Evolutionary conservation across 768 basidiomycete species (phyloP).

Genomic region (Termitomyces sp.): DNA sequence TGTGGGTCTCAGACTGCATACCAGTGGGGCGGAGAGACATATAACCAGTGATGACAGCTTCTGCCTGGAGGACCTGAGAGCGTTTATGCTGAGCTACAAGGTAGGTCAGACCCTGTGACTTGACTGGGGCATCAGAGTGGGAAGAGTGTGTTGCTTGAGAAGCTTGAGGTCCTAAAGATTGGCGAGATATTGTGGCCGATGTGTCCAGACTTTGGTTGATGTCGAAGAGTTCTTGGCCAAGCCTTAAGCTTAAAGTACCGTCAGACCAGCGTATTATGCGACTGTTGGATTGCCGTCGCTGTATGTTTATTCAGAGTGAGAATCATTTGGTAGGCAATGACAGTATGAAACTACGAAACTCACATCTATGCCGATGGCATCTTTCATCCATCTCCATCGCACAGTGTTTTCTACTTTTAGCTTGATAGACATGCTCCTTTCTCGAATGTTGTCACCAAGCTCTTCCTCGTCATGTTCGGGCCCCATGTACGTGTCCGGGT

Average conservation of each 20-base stretch:
- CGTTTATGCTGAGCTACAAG: conserved; percentile 87
- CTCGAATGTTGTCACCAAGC: conserved; percentile 55
- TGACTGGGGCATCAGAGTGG: conserved; percentile 27
- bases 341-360: conserved; percentile 34
- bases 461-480: conserved; percentile 78
- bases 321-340: conserved; percentile 2
- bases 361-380: conserved; percentile 70
- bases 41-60: conserved; percentile 76
- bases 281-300: conserved; percentile 87
- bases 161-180: conserved; percentile 42
- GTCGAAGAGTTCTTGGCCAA: conserved; percentile 95
- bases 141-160: conserved; percentile 35
- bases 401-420: conserved; percentile 91
- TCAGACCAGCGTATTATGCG: conserved; percentile 95
- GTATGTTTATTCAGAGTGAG: conserved; percentile 7
- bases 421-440: conserved; percentile 81
- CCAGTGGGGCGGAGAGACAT: conserved; percentile 83
- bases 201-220: conserved; percentile 76
- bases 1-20: conserved; percentile 87
- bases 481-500: conserved; percentile 78
- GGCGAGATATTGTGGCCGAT: conserved; percentile 60
- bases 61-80: conserved; percentile 81
- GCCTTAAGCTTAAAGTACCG: conserved; percentile 81
- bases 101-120: conserved; percentile 78
- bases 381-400: conserved; percentile 91